These are phyloP conservation scores for Lathyrus aphaca DNA, from an alignment of 306 rosid species.

Conservation along the genomic window DNA sequence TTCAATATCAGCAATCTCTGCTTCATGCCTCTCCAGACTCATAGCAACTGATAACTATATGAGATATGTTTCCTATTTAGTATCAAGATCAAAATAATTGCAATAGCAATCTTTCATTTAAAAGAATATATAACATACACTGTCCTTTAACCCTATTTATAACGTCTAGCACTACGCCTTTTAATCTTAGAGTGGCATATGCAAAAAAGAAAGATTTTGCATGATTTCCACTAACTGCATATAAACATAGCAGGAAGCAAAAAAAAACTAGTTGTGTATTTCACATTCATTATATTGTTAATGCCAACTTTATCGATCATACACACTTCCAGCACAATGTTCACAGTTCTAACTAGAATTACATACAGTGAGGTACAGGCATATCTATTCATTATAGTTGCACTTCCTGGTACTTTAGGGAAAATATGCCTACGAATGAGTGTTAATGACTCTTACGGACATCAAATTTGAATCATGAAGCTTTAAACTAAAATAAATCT, in stretches of 20 bases:
- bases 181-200: conserved; percentile 21
- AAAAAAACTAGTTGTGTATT: no score
- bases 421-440: not conserved
- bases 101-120: conserved; percentile 30
- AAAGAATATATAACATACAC: conserved; percentile 16
- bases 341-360: not conserved
- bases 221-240: conserved; percentile 2
- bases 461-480: conserved; percentile 1
- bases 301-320: conserved; percentile 1
- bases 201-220: conserved; percentile 21
- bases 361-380: conserved; percentile 1
- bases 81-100: conserved; percentile 39
- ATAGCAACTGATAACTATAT: conserved; percentile 57
- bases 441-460: no score
- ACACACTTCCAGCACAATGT: not conserved
- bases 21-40: conserved; percentile 61
- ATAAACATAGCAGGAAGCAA: no score
- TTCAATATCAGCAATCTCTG: conserved; percentile 51
- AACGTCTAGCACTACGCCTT: conserved; percentile 12
- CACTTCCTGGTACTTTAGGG: not conserved
- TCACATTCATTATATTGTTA: not conserved
- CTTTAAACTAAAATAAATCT: not conserved
- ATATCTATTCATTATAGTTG: not conserved
- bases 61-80: conserved; percentile 41
- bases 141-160: conserved; percentile 1